These are phyloP conservation scores for Trametes hirsuta DNA, from an alignment of 1,284 basidiomycete species.

Conservation along the genomic window DNA sequence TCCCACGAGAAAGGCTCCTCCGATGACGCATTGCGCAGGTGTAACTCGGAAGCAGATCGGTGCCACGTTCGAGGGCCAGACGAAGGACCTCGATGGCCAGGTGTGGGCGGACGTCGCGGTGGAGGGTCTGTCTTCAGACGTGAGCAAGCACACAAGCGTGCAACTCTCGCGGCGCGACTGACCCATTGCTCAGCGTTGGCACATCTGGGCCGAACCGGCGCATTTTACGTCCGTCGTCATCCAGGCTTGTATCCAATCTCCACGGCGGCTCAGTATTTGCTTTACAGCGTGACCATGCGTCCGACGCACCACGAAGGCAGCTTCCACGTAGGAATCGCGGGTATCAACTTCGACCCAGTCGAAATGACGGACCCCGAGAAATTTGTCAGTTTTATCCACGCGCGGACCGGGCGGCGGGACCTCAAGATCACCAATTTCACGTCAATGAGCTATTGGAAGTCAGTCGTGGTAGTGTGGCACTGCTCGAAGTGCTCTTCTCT, in stretches of 20 bases:
- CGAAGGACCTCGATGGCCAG: slow-evolving; percentile 32
- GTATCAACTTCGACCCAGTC: slow-evolving; percentile 14
- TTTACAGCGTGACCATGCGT: slow-evolving; percentile 4
- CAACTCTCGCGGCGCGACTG: background rate
- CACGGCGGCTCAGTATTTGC: background rate
- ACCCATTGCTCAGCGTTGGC: slow-evolving; percentile 31
- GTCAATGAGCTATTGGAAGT: slow-evolving; percentile 17
- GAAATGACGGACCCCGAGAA: slow-evolving; percentile 7
- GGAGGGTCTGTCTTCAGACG: slow-evolving; percentile 29
- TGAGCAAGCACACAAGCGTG: slow-evolving; percentile 8
- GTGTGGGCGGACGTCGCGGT: slow-evolving; percentile 38
- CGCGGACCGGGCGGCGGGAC: slow-evolving; percentile 11
- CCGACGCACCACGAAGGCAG: background rate
- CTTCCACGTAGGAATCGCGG: slow-evolving; percentile 12
- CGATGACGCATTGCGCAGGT: slow-evolving; percentile 23
- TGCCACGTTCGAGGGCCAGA: slow-evolving; percentile 37
- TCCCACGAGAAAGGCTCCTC: background rate
- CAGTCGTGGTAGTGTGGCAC: background rate
- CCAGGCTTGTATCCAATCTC: background rate
- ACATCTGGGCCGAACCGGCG: slow-evolving; percentile 33
- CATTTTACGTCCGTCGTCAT: slow-evolving; percentile 18
- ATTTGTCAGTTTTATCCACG: slow-evolving; percentile 11
- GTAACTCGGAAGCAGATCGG: slow-evolving; percentile 33
- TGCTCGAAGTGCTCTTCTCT: background rate
- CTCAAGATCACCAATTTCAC: slow-evolving; percentile 9